Evolutionary conservation across 2,329 filamentous ascomycete species (phyloP).

Genomic region (Nothophaeocryptopus gaeumannii): DNA sequence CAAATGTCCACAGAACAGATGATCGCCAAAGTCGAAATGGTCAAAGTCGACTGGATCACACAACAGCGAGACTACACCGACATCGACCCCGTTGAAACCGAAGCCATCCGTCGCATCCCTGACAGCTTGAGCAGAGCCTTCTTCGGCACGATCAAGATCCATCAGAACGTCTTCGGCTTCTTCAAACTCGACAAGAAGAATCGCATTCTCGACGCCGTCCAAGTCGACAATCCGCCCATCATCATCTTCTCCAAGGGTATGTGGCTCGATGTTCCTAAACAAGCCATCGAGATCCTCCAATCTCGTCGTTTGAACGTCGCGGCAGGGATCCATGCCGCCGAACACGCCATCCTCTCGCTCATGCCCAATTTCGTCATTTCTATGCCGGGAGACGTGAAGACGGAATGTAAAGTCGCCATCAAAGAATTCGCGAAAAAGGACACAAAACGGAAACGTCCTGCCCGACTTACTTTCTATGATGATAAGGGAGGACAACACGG

Average conservation of each 20-base stretch:
- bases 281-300: slow-evolving; percentile 74
- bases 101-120: slow-evolving; percentile 73
- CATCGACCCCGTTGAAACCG: slow-evolving; percentile 88
- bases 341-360: slow-evolving; percentile 82
- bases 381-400: slow-evolving; percentile 86
- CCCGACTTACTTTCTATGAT: slow-evolving; percentile 89
- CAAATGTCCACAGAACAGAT: slow-evolving; percentile 78
- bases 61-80: slow-evolving; percentile 91
- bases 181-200: slow-evolving; percentile 91
- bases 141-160: slow-evolving; percentile 81
- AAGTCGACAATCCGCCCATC: slow-evolving; percentile 90
- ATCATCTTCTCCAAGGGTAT: slow-evolving; percentile 81
- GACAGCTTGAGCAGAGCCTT: slow-evolving; percentile 68
- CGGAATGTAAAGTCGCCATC: slow-evolving; percentile 83
- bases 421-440: slow-evolving; percentile 80
- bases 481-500: slow-evolving; percentile 83
- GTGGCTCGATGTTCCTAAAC: slow-evolving; percentile 88
- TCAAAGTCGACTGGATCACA: slow-evolving; percentile 93
- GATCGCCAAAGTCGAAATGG: slow-evolving; percentile 82
- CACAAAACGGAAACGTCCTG: slow-evolving; percentile 74
- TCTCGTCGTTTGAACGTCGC: slow-evolving; percentile 73
- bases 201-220: slow-evolving; percentile 83
- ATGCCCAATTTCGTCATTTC: slow-evolving; percentile 89
- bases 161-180: slow-evolving; percentile 88
- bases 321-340: slow-evolving; percentile 88